Evolutionary conservation across 257 asterid genomes (phyloP).

Genomic region (Gynochthodes officinalis): DNA sequence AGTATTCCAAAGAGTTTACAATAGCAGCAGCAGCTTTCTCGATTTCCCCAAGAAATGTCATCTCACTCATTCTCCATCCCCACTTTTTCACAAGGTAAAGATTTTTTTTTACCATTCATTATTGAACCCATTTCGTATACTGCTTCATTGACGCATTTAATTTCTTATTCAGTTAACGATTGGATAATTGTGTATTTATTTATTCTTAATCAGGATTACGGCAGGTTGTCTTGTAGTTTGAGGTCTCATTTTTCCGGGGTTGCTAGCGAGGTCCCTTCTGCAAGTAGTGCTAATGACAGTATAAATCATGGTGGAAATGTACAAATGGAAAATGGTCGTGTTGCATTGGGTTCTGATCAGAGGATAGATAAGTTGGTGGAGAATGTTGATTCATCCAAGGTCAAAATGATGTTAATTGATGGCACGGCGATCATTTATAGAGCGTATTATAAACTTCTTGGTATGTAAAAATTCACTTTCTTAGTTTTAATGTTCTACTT

Average conservation of each 20-base stretch:
- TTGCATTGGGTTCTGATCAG: slow-evolving; percentile 31
- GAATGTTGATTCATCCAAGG: slow-evolving; percentile 40
- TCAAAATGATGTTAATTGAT: slow-evolving; percentile 92
- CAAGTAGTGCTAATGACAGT: slow-evolving; percentile 24
- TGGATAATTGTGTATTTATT: not conserved
- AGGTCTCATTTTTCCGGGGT: slow-evolving; percentile 29
- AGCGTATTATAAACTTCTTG: slow-evolving; percentile 90
- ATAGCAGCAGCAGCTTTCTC: slow-evolving; percentile 10
- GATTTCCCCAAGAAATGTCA: slow-evolving; percentile 14
- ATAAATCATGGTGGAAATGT: slow-evolving; percentile 37
- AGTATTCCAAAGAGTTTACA: slow-evolving; percentile 21
- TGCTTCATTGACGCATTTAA: slow-evolving; percentile 3
- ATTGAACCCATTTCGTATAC: not conserved
- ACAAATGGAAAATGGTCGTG: slow-evolving; percentile 23
- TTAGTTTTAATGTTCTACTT: not conserved
- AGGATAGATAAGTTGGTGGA: slow-evolving; percentile 32
- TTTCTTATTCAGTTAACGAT: not conserved
- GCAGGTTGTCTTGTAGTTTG: slow-evolving; percentile 29
- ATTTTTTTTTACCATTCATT: not conserved
- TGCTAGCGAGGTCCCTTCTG: slow-evolving; percentile 26
- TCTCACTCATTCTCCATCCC: slow-evolving; percentile 32
- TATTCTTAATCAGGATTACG: slow-evolving; percentile 34
- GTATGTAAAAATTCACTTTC: slow-evolving; percentile 34
- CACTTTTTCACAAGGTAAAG: slow-evolving; percentile 37
- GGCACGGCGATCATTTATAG: slow-evolving; percentile 88